Evolutionary conservation across 2,329 filamentous ascomycete species (phyloP).

Genomic region (Pseudogymnoascus sp.): DNA sequence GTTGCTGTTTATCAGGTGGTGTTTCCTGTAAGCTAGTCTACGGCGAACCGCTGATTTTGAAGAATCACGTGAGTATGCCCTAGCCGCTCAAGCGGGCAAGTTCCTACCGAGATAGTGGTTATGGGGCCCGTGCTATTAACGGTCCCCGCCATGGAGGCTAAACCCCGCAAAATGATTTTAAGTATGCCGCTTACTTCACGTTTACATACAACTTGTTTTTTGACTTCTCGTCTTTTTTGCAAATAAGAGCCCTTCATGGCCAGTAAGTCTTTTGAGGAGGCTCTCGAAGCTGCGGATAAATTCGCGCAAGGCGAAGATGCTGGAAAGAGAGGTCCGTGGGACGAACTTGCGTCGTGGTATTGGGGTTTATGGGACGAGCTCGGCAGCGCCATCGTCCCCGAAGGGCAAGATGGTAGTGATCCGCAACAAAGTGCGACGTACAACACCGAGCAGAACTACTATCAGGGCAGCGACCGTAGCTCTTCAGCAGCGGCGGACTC

Average conservation of each 20-base stretch:
- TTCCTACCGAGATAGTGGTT: background rate
- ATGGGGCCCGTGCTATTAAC: background rate
- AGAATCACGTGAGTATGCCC: background rate
- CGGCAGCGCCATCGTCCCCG: background rate
- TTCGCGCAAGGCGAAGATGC: background rate
- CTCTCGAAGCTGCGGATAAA: background rate
- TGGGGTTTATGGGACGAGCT: slow-evolving; percentile 11
- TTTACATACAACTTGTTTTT: background rate
- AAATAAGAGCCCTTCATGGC: background rate
- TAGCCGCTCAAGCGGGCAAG: background rate
- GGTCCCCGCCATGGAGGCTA: background rate
- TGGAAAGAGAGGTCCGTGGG: slow-evolving; percentile 8
- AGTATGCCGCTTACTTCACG: background rate
- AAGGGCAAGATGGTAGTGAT: background rate
- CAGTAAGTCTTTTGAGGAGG: background rate
- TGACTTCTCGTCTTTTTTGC: background rate
- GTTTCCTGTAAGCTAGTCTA: background rate
- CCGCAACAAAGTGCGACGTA: background rate
- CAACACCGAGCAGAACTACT: background rate
- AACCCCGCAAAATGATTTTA: background rate
- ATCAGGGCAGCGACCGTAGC: background rate
- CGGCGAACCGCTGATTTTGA: background rate
- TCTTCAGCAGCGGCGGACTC: background rate
- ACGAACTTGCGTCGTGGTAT: slow-evolving; percentile 10
- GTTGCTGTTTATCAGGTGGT: background rate